Percentiles rank a stretch among this genome's conserved stretches.
Evolutionary conservation across 2,329 filamentous ascomycete genomes (phyloP).

Genomic region (Neofusicoccum cordaticola): DNA sequence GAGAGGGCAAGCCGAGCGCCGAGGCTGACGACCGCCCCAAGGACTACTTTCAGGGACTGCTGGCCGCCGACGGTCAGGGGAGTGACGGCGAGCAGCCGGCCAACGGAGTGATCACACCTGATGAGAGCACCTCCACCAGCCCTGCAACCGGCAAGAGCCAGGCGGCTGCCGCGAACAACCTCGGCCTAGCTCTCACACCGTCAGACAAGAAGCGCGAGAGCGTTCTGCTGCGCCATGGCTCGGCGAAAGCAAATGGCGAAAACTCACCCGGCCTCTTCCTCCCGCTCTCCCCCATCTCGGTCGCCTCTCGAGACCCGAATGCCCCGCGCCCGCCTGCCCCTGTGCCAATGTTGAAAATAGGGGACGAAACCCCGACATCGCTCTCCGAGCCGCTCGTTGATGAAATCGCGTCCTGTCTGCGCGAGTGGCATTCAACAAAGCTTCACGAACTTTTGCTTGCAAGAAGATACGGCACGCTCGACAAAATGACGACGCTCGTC

Average conservation of each 20-base stretch:
- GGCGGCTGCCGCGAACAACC: constrained; percentile 21
- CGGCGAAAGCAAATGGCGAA: constrained; percentile 39
- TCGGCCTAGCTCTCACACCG: constrained; percentile 27
- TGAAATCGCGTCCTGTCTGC: constrained; percentile 92
- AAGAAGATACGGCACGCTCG: constrained; percentile 75
- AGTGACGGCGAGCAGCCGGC: constrained; percentile 28
- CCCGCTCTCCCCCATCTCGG: constrained; percentile 38
- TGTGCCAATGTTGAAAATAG: constrained; percentile 95
- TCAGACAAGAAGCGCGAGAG: constrained; percentile 32
- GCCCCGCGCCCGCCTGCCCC: constrained; percentile 80
- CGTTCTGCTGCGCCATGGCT: constrained; percentile 25
- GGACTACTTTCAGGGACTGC: constrained; percentile 30
- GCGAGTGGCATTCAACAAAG: constrained; percentile 98
- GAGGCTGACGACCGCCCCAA: constrained; percentile 29
- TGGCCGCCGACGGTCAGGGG: constrained; percentile 16
- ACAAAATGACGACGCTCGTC: constrained; percentile 77
- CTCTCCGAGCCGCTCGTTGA: constrained; percentile 87
- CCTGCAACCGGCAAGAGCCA: constrained; percentile 25
- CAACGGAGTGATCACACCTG: constrained; percentile 38
- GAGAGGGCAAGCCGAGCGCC: constrained; percentile 57
- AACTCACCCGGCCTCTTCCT: constrained; percentile 37
- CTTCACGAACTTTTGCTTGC: constrained; percentile 86
- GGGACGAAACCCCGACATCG: constrained; percentile 92
- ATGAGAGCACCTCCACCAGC: constrained; percentile 35
- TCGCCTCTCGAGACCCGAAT: constrained; percentile 59